Conservation (phyloP, 345 rosid genomes). For the Sisymbrium altissimum region DNA sequence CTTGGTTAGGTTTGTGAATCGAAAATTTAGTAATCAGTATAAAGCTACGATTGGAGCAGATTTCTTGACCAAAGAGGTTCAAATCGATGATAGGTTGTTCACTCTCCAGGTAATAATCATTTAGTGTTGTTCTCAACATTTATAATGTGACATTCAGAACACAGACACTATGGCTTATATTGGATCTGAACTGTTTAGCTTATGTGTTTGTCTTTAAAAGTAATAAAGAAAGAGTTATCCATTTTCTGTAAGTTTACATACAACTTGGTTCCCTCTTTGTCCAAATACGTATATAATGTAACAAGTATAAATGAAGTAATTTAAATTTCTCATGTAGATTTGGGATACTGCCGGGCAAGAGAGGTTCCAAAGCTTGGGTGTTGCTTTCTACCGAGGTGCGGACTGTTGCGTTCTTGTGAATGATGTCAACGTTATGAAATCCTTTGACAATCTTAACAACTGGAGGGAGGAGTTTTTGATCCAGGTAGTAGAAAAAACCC, state of each 20-base stretch:
- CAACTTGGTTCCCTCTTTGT: background rate
- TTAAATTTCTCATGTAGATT: conserved; percentile 36
- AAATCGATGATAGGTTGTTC: conserved; percentile 75
- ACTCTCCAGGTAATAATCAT: conserved; percentile 69
- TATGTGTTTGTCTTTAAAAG: no score
- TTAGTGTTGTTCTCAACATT: background rate
- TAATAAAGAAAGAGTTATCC: no score
- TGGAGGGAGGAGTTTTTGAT: conserved; percentile 86
- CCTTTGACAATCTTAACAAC: conserved; percentile 73
- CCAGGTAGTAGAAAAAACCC: conserved; percentile 39
- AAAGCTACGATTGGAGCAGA: conserved; percentile 42
- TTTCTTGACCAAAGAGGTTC: conserved; percentile 43
- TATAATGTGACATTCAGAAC: no score
- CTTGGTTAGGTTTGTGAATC: conserved; percentile 69
- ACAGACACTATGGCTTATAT: no score
- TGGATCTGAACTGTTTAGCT: background rate
- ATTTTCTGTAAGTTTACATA: background rate
- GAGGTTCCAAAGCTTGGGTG: conserved; percentile 82
- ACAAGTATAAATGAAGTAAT: background rate
- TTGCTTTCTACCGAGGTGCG: conserved; percentile 81
- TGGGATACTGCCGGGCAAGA: conserved; percentile 96
- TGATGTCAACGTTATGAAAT: conserved; percentile 75
- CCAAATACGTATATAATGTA: background rate
- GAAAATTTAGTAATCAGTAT: conserved; percentile 84
- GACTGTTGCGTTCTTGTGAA: conserved; percentile 83